Percentiles rank a stretch among this genome's conserved stretches.
Evolutionary conservation across 1,139 yeast species (phyloP).

Genomic region (Pneumocystis wakefieldiae): DNA sequence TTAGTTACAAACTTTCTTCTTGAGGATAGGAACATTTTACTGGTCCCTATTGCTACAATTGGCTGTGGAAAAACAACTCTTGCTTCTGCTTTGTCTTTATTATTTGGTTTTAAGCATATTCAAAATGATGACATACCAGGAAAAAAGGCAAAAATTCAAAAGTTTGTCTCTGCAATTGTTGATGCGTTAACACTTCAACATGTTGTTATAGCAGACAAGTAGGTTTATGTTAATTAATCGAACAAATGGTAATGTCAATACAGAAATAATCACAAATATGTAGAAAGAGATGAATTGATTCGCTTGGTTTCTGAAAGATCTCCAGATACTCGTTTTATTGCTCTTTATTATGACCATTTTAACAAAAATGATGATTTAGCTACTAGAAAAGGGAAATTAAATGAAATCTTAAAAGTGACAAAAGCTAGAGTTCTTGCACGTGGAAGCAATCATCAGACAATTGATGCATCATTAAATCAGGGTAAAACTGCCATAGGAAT

Average conservation of each 20-base stretch:
- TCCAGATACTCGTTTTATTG: slow-evolving; percentile 33
- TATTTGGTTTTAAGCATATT: slow-evolving; percentile 58
- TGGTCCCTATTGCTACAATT: slow-evolving; percentile 75
- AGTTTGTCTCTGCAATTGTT: slow-evolving; percentile 39
- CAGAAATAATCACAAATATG: slow-evolving; percentile 60
- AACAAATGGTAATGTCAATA: slow-evolving; percentile 20
- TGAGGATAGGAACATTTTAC: slow-evolving; percentile 21
- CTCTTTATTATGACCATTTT: slow-evolving; percentile 49
- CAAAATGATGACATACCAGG: slow-evolving; percentile 65
- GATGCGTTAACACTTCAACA: slow-evolving; percentile 25
- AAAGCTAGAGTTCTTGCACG: slow-evolving; percentile 44
- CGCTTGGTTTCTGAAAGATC: slow-evolving; percentile 30
- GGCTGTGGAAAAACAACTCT: slow-evolving; percentile 95
- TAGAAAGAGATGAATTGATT: slow-evolving; percentile 58
- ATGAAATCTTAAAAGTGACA: slow-evolving; percentile 32
- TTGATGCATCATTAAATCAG: slow-evolving; percentile 39
- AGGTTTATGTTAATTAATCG: background rate
- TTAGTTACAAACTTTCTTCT: background rate
- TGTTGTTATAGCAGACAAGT: slow-evolving; percentile 47
- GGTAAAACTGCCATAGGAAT: slow-evolving; percentile 39
- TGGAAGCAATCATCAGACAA: slow-evolving; percentile 85
- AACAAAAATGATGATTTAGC: slow-evolving; percentile 12
- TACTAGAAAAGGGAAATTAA: slow-evolving; percentile 7
- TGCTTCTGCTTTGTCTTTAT: slow-evolving; percentile 39
- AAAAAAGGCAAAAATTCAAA: slow-evolving; percentile 26